Evolutionary conservation across 1,284 basidiomycete genomes (phyloP), one percentile per base, ranked within the genome.

Genomic region (Filobasidium uniguttulatum): DNA sequence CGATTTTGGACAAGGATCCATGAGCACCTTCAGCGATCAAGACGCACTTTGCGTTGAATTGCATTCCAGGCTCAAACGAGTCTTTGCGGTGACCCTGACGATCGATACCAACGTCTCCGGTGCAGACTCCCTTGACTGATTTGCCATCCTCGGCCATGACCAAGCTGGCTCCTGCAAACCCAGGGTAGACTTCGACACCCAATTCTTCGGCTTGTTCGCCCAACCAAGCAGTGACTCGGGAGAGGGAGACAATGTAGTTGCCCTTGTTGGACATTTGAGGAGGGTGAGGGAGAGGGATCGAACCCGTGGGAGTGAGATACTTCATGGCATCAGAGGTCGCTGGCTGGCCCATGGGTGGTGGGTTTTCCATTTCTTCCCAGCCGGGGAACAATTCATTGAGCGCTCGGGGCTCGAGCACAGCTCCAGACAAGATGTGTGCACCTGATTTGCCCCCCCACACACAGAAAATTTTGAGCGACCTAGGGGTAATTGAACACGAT

Each of bases 1-100:
- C 77, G 57, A 82, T 76, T 69, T 96, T 93, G 12, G 85, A 82
- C 26, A 98, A 74, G 3, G 82, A 86, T 1, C 94, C 93, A 60
- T 96, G 93, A 9, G 91, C 88, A 44, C 93, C 94, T 68, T 98
- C 94, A 0, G 88, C 91, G 46, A 98, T 77, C n/a, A 98, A 75
- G 0, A 90, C 94, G 41, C 93, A 82, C 63, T 86, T 90, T 33
- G 93, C 83, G 51, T 83, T 81, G 72, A 98, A 98, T 57, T 87
- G 82, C 89, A 98, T 96, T 3, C 93, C 93, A 1, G 91, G 87
- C 68, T 97, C 91, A 63, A 91, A 98, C 12, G 80, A 78, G 40
- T 89, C 81, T 68, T 94, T 96, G 67, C 83, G 81, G 54, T 78
- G 73, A 29, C 79, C 78, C 50, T 80, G 72, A 62, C 81, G 82